These are phyloP conservation scores for Byssothecium circinans DNA, from an alignment of 2,329 filamentous ascomycete species.

Conservation along the genomic window DNA sequence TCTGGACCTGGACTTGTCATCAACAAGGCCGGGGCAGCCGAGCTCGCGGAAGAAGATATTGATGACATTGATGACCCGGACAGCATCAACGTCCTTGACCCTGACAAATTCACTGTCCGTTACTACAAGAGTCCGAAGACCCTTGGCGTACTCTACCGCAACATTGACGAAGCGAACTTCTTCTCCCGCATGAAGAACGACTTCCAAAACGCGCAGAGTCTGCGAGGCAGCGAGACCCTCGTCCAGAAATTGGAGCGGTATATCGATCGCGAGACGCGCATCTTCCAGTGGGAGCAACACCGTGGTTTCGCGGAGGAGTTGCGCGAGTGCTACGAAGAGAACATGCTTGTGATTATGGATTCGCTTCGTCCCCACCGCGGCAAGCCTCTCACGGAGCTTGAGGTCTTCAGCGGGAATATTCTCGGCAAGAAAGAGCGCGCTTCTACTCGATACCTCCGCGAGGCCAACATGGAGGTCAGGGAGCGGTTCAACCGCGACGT, in stretches of 20 bases:
- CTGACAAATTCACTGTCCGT: slow-evolving; percentile 45
- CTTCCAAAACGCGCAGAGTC: slow-evolving; percentile 11
- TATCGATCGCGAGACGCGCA: slow-evolving; percentile 43
- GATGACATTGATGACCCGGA: slow-evolving; percentile 38
- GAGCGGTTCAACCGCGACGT: slow-evolving; percentile 48
- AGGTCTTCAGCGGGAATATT: slow-evolving; percentile 60
- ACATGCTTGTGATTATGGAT: slow-evolving; percentile 53
- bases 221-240: slow-evolving; percentile 12
- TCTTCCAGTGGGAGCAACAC: slow-evolving; percentile 46
- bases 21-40: slow-evolving; percentile 29
- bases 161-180: slow-evolving; percentile 71
- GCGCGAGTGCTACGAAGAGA: slow-evolving; percentile 54
- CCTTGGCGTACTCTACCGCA: slow-evolving; percentile 70
- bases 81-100: slow-evolving; percentile 42
- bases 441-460: slow-evolving; percentile 31
- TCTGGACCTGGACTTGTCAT: slow-evolving; percentile 46
- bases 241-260: slow-evolving; percentile 46
- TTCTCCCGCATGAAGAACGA: slow-evolving; percentile 40
- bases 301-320: slow-evolving; percentile 47
- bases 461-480: slow-evolving; percentile 39
- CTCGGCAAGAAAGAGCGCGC: slow-evolving; percentile 53
- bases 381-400: slow-evolving; percentile 35
- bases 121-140: slow-evolving; percentile 72
- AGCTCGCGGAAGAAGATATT: slow-evolving; percentile 27
- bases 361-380: slow-evolving; percentile 31